Conservation (phyloP, 2,329 filamentous ascomycete species). For the Fusarium incarnatum region DNA sequence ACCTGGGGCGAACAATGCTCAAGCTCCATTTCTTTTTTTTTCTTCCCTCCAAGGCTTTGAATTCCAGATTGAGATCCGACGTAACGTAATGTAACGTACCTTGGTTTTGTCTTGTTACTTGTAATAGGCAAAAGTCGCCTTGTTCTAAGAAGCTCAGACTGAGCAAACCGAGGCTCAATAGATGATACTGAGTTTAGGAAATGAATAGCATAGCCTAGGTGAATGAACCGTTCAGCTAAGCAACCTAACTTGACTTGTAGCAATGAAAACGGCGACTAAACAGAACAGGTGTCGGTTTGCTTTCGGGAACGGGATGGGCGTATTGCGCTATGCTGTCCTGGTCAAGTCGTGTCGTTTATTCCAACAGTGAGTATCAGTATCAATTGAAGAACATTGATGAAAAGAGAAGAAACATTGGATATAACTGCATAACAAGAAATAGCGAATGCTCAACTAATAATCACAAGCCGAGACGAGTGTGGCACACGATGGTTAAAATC, state of each 20-base stretch:
- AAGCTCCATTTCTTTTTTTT: conserved; percentile 9
- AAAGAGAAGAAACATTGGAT: not conserved
- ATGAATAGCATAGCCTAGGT: not conserved
- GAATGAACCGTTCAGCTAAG: conserved; percentile 8
- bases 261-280: conserved; percentile 19
- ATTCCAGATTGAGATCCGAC: conserved; percentile 13
- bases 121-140: not conserved
- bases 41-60: conserved; percentile 12
- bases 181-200: not conserved
- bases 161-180: not conserved
- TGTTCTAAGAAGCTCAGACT: not conserved
- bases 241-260: not conserved
- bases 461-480: conserved; percentile 6
- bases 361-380: conserved; percentile 1
- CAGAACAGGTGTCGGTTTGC: conserved; percentile 29
- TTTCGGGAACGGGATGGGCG: conserved; percentile 23
- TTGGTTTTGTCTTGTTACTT: not conserved
- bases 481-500: conserved; percentile 11
- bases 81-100: conserved; percentile 24
- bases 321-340: conserved; percentile 22
- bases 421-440: not conserved
- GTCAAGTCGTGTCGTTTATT: conserved; percentile 13
- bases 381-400: not conserved
- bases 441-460: not conserved
- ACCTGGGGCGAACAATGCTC: conserved; percentile 2